Percentiles rank a stretch among this genome's conserved stretches.
Evolutionary conservation across 2,329 filamentous ascomycete genomes (phyloP).

Genomic region (Botrytis pseudocinerea): DNA sequence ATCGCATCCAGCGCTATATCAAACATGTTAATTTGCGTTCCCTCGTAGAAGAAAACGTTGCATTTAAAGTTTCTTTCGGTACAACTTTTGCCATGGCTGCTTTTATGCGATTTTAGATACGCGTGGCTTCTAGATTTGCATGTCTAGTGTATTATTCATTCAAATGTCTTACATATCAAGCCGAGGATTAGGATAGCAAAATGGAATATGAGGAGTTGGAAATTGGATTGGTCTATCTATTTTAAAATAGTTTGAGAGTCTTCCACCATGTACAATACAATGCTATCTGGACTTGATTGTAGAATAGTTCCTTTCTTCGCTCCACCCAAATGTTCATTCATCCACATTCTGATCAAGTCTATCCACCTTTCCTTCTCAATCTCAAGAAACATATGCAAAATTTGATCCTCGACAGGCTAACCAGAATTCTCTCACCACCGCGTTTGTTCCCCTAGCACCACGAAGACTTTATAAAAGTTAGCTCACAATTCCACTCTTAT

Average conservation of each 20-base stretch:
- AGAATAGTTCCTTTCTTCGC: not conserved
- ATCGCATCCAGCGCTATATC: slow-evolving; percentile 50
- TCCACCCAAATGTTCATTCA: not conserved
- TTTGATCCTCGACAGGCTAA: slow-evolving; percentile 61
- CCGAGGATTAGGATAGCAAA: slow-evolving; percentile 46
- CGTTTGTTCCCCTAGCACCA: slow-evolving; percentile 63
- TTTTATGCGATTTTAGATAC: slow-evolving; percentile 55
- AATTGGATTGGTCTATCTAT: slow-evolving; percentile 3
- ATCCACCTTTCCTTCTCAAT: not conserved
- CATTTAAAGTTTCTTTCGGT: slow-evolving; percentile 60
- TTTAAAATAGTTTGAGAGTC: not conserved
- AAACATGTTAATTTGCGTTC: slow-evolving; percentile 50
- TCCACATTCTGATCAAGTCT: not conserved
- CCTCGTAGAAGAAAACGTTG: slow-evolving; percentile 42
- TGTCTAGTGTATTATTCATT: not conserved
- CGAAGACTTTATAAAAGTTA: slow-evolving; percentile 51
- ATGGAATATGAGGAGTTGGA: slow-evolving; percentile 52
- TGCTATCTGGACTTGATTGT: not conserved
- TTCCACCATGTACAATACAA: not conserved
- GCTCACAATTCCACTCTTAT: not conserved
- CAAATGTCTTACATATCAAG: not conserved
- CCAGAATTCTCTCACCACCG: slow-evolving; percentile 72
- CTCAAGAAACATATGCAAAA: slow-evolving; percentile 58
- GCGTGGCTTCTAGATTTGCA: not conserved
- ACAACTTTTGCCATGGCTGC: slow-evolving; percentile 70